Evolutionary conservation across 2,329 filamentous ascomycete genomes (phyloP), one percentile per base, ranked within the genome.

Genomic region (Verticillium nonalfalfae): DNA sequence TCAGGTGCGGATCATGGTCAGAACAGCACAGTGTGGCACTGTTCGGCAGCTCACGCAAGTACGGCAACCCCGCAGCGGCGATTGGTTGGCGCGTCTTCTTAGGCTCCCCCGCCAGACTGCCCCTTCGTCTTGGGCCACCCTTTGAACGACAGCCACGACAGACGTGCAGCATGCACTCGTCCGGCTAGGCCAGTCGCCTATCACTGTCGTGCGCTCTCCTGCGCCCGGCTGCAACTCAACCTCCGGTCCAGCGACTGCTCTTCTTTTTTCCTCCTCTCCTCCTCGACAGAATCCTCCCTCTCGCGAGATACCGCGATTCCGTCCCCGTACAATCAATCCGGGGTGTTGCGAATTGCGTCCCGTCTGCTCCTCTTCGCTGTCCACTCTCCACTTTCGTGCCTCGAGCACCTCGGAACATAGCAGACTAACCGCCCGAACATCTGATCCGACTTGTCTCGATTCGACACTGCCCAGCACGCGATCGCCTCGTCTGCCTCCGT

Each of bases 131-230:
- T 52, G 7, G 45, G 13, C n/a, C 45, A 71, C 65, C 77, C 77
- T 77, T 75, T 78, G 72, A 77, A 73, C 69, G 73, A 71, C 71
- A 77, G 78, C 78, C 78, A 81, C 78, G 78, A 79, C 77, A 77
- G 64, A 73, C 70, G 61, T 79, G 77, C 76, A 78, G 75, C 67
- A 65, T 59, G 64, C 64, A 64, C 55, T 58, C 63, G 39, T 57
- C 56, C 59, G 52, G 58, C 61, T 64, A 33, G 57, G 14, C 21
- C 57, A 14, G 39, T 40, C 57, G 38, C 57, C 57, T 40, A 58
- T 40, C 57, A 50, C 38, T 50, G 57, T 40, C 57, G 21, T 15
- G 14, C 18, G 26, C 36, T 40, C 31, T 50, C 56, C 18, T 39
- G 38, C 56, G 56, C 56, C 56, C 36, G 15, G 38, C 26, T 33